Base-by-base conservation (phyloP, 2,329 filamentous ascomycete species). In the Drechslerella stenobrocha region DNA sequence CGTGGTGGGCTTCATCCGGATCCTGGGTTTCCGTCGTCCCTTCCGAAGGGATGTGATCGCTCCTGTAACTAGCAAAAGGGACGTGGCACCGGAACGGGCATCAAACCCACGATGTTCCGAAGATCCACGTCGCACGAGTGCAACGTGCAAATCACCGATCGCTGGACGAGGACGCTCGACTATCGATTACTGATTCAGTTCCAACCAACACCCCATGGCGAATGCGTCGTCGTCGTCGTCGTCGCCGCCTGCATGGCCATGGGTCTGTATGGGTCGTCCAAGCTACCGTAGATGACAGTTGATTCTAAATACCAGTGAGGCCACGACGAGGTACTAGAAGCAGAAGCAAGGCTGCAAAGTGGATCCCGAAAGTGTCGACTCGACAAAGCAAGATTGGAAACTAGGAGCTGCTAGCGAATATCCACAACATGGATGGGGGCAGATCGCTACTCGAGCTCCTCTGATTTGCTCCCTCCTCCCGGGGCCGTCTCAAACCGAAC, bases 321-420 rank as follows among this genome's bases (percentile, higher is more conserved):
- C n/a, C n/a, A n/a, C n/a, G n/a, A n/a, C n/a, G n/a, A n/a, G n/a
- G 7, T 5, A 42, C 37, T 42, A n/a, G 44, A 56, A 40, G 46
- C 57, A 44, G 45, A 46, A 57, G 52, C 52, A 51, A 40, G 34
- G 51, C 34, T 47, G 40, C 42, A 32, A 50, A 45, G 63, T 67
- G 63, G 63, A 60, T 60, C 53, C 61, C 52, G 48, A 50, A 40
- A 52, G 48, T 56, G 48, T 67, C 50, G 48, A 67, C 37, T n/a
- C 37, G 37, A 42, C 37, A 67, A 59, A 67, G 63, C 63, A 67
- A 67, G 63, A 60, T 60, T 67, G 45, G 55, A 56, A 65, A 58
- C 60, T 58, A 65, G 48, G 56, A 65, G 52, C 51, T 23, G 20
- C 23, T 35, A 42, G 22, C 42, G 40, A 55, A 22, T 46, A 34